A percentile compares a stretch with the other conserved stretches of the same genome.
These are phyloP conservation scores for Phytopythium ostracodes DNA, from an alignment of 352 stramenopile species.

Conservation along the genomic window DNA sequence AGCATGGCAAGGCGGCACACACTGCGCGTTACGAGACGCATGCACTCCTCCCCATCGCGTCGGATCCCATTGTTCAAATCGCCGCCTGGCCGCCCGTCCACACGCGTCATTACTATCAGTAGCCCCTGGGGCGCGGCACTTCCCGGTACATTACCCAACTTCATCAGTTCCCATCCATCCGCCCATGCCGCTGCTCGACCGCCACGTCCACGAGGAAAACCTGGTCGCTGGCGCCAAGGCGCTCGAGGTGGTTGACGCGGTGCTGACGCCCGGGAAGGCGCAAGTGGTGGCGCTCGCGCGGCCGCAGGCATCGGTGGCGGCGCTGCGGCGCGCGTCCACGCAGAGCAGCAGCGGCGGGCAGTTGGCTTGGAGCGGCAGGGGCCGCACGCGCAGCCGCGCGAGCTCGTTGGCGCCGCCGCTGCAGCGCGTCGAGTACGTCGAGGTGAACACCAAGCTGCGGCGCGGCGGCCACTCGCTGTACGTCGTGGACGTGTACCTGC, in stretches of 20 bases:
- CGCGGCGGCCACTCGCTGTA: slow-evolving; percentile 24
- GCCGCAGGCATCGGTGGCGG: not conserved
- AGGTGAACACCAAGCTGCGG: slow-evolving; percentile 22
- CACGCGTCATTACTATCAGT: not conserved
- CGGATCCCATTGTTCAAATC: not conserved
- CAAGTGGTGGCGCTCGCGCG: slow-evolving; percentile 14
- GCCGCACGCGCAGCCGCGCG: slow-evolving; percentile 6
- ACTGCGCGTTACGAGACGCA: not conserved
- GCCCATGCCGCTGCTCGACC: not conserved
- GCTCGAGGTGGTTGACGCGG: not conserved
- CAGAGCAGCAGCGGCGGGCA: slow-evolving; percentile 6
- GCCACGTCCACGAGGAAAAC: not conserved
- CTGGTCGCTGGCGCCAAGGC: not conserved
- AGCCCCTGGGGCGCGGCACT: not conserved
- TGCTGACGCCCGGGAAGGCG: slow-evolving; percentile 20
- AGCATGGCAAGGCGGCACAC: not conserved
- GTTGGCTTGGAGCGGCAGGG: not conserved
- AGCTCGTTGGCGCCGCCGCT: slow-evolving; percentile 16
- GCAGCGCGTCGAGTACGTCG: slow-evolving; percentile 26
- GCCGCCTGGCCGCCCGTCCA: not conserved
- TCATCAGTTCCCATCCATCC: not conserved
- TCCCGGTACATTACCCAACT: too few relatives aligned
- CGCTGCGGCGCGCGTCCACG: slow-evolving; percentile 1
- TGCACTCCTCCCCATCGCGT: not conserved
- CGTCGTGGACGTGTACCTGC: slow-evolving; percentile 27